phyloP scores from a whole-genome alignment of 768 basidiomycete genomes.

The Russula sp. region DNA sequence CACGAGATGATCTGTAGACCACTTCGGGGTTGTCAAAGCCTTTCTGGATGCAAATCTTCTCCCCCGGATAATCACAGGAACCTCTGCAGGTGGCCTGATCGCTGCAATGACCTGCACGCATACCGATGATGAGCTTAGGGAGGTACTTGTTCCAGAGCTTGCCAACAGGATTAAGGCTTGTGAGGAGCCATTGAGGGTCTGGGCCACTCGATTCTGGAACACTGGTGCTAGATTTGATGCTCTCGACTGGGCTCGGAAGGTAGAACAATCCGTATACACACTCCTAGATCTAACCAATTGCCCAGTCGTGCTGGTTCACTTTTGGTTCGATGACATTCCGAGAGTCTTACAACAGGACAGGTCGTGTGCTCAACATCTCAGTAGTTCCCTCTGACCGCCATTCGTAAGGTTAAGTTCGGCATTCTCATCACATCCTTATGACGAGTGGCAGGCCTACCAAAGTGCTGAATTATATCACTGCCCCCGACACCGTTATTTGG shows the following conservation, averaged over 20 bases:
- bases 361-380: conserved; percentile 89
- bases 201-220: conserved; percentile 68
- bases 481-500: conserved; percentile 90
- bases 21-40: conserved; percentile 88
- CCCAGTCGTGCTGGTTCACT: conserved; percentile 83
- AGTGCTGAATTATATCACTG: conserved; percentile 90
- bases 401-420: conserved; percentile 48
- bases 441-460: conserved; percentile 74
- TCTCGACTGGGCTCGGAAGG: conserved; percentile 86
- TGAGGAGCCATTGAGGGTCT: conserved; percentile 69
- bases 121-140: conserved; percentile 81
- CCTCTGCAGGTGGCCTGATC: conserved; percentile 87
- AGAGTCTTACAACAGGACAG: conserved; percentile 91
- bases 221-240: conserved; percentile 97
- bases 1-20: conserved; percentile 48
- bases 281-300: conserved; percentile 1
- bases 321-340: conserved; percentile 92
- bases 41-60: conserved; percentile 83
- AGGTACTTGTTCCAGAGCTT: conserved; percentile 74
- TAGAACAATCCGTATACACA: conserved; percentile 34
- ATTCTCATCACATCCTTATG: conserved; percentile 12
- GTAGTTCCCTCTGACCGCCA: conserved; percentile 89
- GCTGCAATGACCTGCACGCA: conserved; percentile 75
- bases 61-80: conserved; percentile 92
- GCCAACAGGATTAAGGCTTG: conserved; percentile 81